A percentile compares a stretch with the other conserved stretches of the same genome.
Conservation (phyloP, 306 rosid species). For the Castanospermum australe region DNA sequence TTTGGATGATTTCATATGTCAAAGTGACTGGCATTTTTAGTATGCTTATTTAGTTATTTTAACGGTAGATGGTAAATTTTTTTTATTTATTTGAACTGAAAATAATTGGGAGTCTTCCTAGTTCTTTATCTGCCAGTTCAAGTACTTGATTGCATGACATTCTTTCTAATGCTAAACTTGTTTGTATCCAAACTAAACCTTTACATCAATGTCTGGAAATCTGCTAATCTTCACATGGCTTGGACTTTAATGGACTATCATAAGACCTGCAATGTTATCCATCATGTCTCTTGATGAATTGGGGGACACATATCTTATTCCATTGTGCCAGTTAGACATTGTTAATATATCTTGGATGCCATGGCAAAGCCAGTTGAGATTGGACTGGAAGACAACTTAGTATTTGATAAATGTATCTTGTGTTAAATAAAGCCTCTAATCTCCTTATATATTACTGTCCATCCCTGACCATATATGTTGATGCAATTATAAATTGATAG, state of each 20-base stretch:
- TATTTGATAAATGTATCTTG: conserved; percentile 7
- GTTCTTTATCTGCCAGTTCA: neutral
- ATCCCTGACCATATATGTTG: neutral
- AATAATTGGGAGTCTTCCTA: conserved; percentile 2
- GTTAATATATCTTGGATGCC: neutral
- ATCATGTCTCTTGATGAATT: neutral
- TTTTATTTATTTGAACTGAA: neutral
- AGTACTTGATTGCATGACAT: no score
- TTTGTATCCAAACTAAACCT: neutral
- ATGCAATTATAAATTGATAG: no score
- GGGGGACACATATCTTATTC: neutral
- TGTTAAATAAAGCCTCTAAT: neutral
- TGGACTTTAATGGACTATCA: neutral
- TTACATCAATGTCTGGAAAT: neutral
- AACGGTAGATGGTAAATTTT: neutral
- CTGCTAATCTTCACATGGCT: conserved; percentile 1
- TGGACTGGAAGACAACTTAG: neutral
- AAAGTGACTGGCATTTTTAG: conserved; percentile 6
- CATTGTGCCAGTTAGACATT: conserved; percentile 2
- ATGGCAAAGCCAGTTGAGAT: neutral
- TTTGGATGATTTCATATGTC: neutral
- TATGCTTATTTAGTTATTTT: conserved; percentile 5
- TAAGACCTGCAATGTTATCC: conserved; percentile 1
- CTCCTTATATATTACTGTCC: neutral
- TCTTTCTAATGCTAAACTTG: no score